Evolutionary conservation across 2,329 filamentous ascomycete genomes (phyloP), one percentile per base, ranked within the genome.

Genomic region (Madurella mycetomatis): DNA sequence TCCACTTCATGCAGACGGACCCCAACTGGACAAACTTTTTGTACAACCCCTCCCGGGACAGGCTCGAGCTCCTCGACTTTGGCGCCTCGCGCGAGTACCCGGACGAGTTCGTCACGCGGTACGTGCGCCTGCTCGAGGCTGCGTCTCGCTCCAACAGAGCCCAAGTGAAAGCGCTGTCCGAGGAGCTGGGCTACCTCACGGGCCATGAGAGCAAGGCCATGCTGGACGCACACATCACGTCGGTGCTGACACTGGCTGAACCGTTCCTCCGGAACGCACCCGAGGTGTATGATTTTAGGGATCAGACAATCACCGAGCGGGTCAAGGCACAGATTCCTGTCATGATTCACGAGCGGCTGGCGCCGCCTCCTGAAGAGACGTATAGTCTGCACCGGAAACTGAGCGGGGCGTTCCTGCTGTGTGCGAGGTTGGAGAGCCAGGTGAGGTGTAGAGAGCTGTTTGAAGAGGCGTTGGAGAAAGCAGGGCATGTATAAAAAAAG

Each of bases 21-120:
- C 94, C 94, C 41, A 99, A 99, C 76, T 99, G 94, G 94, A 97
- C 92, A 34, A 99, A 99, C 72, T 99, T 99, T 71, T 79, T 97
- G 17, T 99, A 90, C 77, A 94, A 97, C 64, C 76, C 84, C 1
- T 64, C 75, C 17, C 83, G 79, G 4, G 76, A 84, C 64, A 87
- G 84, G 66, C 85, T 99, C 13, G 92, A 96, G 70, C 82, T 99
- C 1, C 84, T 99, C 49, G 95, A 99, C 72, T 99, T 99, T 70
- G 94, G 94, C 55, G 94, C 94, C 37, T 91, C 87, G 17, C 81
- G 94, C 64, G 92, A 91, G 62, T 99, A 86, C 67, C 90, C 92
- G 0, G 79, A 83, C 40, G 74, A 81, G 13, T 99, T 99, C 66
- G 85, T 97, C 53, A 74, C 79, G 2, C 84, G 83, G 15, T 99